phyloP scores from a whole-genome alignment of 2,329 filamentous ascomycete genomes.

The Aspergillus japonicus region DNA sequence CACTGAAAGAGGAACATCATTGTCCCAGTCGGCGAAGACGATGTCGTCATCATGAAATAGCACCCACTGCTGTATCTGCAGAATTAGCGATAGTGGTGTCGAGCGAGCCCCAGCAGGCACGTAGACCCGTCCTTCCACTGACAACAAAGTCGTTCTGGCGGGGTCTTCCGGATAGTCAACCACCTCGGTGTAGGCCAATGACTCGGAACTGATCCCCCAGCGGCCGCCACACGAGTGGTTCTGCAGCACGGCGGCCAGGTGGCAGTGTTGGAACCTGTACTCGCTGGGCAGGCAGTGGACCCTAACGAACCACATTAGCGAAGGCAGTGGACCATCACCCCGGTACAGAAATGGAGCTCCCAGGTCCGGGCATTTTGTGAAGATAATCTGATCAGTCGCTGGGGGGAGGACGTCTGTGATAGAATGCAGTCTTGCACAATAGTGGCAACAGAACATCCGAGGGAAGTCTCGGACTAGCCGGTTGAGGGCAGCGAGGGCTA shows the following conservation, averaged over 20 bases:
- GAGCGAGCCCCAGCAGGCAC: neutral
- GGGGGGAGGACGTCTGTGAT: neutral
- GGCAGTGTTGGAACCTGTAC: too few species aligned
- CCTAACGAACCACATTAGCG: too few species aligned
- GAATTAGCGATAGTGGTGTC: neutral
- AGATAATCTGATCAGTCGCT: neutral
- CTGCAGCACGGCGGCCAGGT: too few species aligned
- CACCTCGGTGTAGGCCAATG: constrained; percentile 1
- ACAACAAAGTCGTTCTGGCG: neutral
- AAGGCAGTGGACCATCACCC: too few species aligned
- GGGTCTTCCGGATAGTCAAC: neutral
- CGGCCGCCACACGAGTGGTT: neutral
- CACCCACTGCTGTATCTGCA: constrained; percentile 5
- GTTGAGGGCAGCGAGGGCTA: neutral
- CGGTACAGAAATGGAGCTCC: too few species aligned
- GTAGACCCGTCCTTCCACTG: constrained; percentile 3
- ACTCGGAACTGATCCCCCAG: neutral
- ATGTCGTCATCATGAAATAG: neutral
- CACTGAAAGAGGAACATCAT: neutral
- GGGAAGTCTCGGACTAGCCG: neutral
- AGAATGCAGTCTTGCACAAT: neutral
- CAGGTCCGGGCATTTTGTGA: too few species aligned
- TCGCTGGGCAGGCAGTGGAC: too few species aligned
- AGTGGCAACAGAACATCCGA: neutral
- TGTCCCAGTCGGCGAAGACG: neutral